Evolutionary conservation across 2,329 filamentous ascomycete species (phyloP), one percentile per base, ranked within the genome.

Genomic region (Talaromyces sp.): DNA sequence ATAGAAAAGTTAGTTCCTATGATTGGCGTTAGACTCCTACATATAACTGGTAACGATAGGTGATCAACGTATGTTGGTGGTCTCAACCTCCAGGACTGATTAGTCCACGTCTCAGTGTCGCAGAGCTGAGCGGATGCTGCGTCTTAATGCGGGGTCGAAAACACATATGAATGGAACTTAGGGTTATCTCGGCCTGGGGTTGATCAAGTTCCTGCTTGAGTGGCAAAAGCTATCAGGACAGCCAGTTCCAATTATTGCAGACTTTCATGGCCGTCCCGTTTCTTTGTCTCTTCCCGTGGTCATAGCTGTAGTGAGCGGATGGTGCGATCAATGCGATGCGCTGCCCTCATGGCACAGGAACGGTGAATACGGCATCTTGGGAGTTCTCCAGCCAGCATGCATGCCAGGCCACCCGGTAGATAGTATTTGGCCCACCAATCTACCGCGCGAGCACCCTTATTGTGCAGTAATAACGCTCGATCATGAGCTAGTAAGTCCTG

Each of bases 361-460:
- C 17, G 62, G 62, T 38, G 62, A 59, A 40, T 64, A 58, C 7
- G 62, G 59, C 7, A 64, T 64, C 10, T 13, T 64, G n/a, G 31
- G 29, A 15, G 62, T 64, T 22, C 62, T 64, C 10, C 62, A 64
- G 43, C 62, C 62, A n/a, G 62, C 62, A 27, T 64, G 54, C 54
- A 64, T 64, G 62, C 62, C 62, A n/a, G 34, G 45, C n/a, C 62
- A 64, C 19, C 62, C 62, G 5, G 38, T 17, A 13, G 62, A 64
- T 38, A 51, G 43, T 31, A 22, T 64, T 17, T 64, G 62, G 62
- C 62, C 54, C 4, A 64, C 62, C 25, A 64, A 64, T 27, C 62
- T 54, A 29, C 62, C 62, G 19, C 53, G 62, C 29, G 62, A 64
- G 31, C 62, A 64, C 22, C 62, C 62, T 59, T 64, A 64, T 54